Evolutionary conservation across 805 yeast genomes (phyloP).

Genomic region (Hemisphaericaspora nanyangensis): DNA sequence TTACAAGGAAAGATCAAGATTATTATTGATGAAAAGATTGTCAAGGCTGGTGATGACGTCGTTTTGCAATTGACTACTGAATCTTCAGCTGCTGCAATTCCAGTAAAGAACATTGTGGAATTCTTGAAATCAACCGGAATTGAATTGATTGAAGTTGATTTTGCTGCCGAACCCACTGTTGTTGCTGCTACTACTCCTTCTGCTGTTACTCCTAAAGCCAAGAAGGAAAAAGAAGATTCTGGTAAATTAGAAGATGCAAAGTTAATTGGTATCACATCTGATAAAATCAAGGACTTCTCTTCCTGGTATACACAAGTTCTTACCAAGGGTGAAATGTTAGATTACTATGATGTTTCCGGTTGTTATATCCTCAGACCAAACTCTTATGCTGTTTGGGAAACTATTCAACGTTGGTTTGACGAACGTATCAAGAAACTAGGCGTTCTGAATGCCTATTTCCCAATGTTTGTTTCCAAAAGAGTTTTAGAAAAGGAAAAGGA

Average conservation of each 20-base stretch:
- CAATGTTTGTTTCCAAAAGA: conserved; percentile 92
- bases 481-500: conserved; percentile 97
- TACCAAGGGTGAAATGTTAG: conserved; percentile 97
- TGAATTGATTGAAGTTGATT: conserved; percentile 53
- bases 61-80: conserved; percentile 48
- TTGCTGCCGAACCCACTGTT: conserved; percentile 39
- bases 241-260: conserved; percentile 81
- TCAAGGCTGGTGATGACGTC: conserved; percentile 27
- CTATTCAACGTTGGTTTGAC: conserved; percentile 86
- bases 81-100: conserved; percentile 47
- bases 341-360: conserved; percentile 97
- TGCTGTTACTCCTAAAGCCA: conserved; percentile 20
- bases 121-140: conserved; percentile 49
- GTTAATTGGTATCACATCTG: conserved; percentile 92
- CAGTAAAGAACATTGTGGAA: conserved; percentile 43
- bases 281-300: conserved; percentile 87
- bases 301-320: conserved; percentile 97
- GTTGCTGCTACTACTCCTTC: conserved; percentile 30
- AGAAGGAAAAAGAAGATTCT: conserved; percentile 35
- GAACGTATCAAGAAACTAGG: conserved; percentile 77
- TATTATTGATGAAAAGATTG: conserved; percentile 51
- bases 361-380: conserved; percentile 97
- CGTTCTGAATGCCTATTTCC: conserved; percentile 94
- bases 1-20: conserved; percentile 57
- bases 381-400: conserved; percentile 92